phyloP scores from a whole-genome alignment of 306 rosid species.

The Quillaja saponaria region DNA sequence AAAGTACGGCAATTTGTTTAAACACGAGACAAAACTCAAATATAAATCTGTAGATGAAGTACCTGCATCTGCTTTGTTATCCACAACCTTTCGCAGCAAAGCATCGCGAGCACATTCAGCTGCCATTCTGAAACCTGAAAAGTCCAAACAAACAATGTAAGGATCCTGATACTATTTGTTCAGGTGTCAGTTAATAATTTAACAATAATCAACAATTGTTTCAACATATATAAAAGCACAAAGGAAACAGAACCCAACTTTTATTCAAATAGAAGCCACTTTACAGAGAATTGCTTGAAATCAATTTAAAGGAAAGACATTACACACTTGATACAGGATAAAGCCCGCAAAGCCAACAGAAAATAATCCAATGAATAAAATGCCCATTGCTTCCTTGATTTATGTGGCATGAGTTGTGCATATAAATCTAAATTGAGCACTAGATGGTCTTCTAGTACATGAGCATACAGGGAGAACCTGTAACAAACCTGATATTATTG shows the following conservation, averaged over 20 bases:
- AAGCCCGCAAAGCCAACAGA: no score
- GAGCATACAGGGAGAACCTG: background rate
- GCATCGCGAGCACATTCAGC: conserved; percentile 85
- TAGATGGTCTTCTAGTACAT: background rate
- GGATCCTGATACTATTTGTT: conserved; percentile 2
- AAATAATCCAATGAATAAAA: background rate
- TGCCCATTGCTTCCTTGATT: conserved; percentile 8
- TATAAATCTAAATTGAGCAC: background rate
- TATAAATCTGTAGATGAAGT: conserved; percentile 12
- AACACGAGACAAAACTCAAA: no score
- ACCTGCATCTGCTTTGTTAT: conserved; percentile 84
- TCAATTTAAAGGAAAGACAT: background rate
- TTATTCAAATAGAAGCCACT: conserved; percentile 9
- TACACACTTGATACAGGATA: background rate
- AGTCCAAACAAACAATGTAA: conserved; percentile 25
- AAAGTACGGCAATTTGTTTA: background rate
- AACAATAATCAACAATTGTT: background rate
- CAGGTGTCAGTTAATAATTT: background rate
- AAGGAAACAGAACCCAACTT: background rate
- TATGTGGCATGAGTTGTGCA: background rate
- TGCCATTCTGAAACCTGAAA: conserved; percentile 92
- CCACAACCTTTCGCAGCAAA: conserved; percentile 74
- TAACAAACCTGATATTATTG: conserved; percentile 80
- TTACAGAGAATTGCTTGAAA: background rate
- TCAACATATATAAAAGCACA: background rate